Conservation (phyloP, 1,284 basidiomycete genomes). For the Thelephora terrestris region DNA sequence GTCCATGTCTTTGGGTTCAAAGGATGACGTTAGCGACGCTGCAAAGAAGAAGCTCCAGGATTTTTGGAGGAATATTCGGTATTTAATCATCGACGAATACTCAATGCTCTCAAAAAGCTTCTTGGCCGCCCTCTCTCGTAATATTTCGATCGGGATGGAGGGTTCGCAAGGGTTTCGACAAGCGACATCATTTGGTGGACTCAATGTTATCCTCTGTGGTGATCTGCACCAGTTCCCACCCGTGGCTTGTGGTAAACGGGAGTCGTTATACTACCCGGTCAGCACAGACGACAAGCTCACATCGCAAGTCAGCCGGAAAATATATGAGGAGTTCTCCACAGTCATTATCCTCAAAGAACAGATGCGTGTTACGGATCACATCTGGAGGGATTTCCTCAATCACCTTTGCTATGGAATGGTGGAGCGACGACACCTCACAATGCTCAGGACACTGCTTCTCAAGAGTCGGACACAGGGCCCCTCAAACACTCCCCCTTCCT, state of each 20-base stretch:
- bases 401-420: conserved; percentile 20
- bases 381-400: conserved; percentile 25
- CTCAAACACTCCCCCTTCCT: neutral
- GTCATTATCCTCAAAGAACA: conserved; percentile 29
- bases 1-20: conserved; percentile 5
- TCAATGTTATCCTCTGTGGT: conserved; percentile 28
- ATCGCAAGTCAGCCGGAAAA: conserved; percentile 14
- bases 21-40: conserved; percentile 2
- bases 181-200: conserved; percentile 20
- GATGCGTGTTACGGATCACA: conserved; percentile 20
- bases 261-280: conserved; percentile 17
- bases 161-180: neutral
- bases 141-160: conserved; percentile 14
- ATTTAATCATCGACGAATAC: conserved; percentile 25
- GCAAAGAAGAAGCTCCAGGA: conserved; percentile 6
- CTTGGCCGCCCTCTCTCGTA: conserved; percentile 15
- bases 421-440: conserved; percentile 17
- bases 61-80: conserved; percentile 15
- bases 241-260: conserved; percentile 12
- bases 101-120: conserved; percentile 25
- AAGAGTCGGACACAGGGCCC: neutral
- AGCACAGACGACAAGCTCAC: conserved; percentile 1
- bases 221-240: conserved; percentile 34
- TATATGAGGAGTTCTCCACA: conserved; percentile 27
- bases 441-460: conserved; percentile 20